Evolutionary conservation across 345 rosid species (phyloP).

Genomic region (Eucalyptus urophylla): DNA sequence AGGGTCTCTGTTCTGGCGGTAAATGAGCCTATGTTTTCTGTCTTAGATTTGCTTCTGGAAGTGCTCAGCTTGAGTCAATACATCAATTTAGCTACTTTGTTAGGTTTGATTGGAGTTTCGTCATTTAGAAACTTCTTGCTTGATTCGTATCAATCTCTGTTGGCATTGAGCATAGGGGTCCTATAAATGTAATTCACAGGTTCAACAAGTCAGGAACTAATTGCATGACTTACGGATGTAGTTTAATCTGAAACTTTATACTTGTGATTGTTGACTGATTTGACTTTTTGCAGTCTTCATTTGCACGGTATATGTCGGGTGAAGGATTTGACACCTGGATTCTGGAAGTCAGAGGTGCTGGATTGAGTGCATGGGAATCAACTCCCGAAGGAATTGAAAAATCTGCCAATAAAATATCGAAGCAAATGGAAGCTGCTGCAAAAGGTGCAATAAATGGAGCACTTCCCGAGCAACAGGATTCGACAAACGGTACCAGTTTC

Average conservation of each 20-base stretch:
- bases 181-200: neutral
- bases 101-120: neutral
- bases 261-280: neutral
- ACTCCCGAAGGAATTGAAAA: constrained; percentile 42
- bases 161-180: neutral
- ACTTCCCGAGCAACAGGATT: constrained; percentile 10
- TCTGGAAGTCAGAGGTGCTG: constrained; percentile 96
- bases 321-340: constrained; percentile 98
- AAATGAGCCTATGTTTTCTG: neutral
- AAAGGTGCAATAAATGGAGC: constrained; percentile 23
- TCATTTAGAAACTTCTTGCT: neutral
- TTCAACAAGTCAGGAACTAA: neutral
- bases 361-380: constrained; percentile 58
- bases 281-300: constrained; percentile 46
- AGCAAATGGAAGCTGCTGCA: constrained; percentile 52
- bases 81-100: neutral
- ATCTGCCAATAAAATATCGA: constrained; percentile 29
- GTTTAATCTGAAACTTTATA: neutral
- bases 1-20: neutral
- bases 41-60: neutral
- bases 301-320: constrained; percentile 74
- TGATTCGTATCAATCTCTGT: neutral
- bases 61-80: neutral
- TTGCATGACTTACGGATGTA: neutral
- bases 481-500: constrained; percentile 3